A percentile compares a stretch with the other conserved stretches of the same genome.
These are phyloP conservation scores for Pseudocercospora vitis DNA, from an alignment of 2,329 filamentous ascomycete species.

Conservation along the genomic window DNA sequence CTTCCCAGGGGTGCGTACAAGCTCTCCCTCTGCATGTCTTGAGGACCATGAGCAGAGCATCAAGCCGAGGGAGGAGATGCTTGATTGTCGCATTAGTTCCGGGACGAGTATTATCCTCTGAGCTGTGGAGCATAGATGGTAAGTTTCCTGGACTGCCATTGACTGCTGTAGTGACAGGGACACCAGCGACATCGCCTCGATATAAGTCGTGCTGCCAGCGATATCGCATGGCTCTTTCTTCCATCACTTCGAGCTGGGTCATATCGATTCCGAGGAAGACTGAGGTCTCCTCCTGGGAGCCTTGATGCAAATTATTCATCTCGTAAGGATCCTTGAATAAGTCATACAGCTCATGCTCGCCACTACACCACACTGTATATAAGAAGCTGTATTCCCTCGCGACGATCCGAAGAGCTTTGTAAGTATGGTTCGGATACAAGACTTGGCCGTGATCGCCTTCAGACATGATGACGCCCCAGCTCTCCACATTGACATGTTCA, in stretches of 20 bases:
- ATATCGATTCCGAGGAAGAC: neutral
- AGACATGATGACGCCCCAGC: constrained; percentile 41
- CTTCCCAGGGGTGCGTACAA: constrained; percentile 25
- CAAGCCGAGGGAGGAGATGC: constrained; percentile 18
- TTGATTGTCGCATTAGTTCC: neutral
- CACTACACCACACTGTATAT: constrained; percentile 69
- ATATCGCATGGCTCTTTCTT: neutral
- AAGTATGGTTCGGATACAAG: constrained; percentile 35
- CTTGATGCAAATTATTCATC: constrained; percentile 25
- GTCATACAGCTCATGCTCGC: constrained; percentile 67
- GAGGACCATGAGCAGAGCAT: constrained; percentile 26
- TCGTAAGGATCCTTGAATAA: constrained; percentile 30
- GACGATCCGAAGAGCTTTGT: constrained; percentile 35
- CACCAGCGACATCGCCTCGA: neutral
- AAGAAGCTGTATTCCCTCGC: constrained; percentile 56
- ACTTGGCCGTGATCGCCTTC: constrained; percentile 36
- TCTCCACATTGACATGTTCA: constrained; percentile 45
- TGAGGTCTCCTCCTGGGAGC: neutral
- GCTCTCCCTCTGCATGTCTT: constrained; percentile 20
- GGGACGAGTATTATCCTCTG: neutral
- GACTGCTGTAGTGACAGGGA: neutral
- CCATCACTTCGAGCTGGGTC: neutral
- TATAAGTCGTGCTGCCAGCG: neutral
- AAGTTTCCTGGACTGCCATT: neutral
- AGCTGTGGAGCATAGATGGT: neutral